A percentile compares a stretch with the other conserved stretches of the same genome.
Evolutionary conservation across 495 filamentous ascomycete species (phyloP).

Genomic region (Letharia columbiana): DNA sequence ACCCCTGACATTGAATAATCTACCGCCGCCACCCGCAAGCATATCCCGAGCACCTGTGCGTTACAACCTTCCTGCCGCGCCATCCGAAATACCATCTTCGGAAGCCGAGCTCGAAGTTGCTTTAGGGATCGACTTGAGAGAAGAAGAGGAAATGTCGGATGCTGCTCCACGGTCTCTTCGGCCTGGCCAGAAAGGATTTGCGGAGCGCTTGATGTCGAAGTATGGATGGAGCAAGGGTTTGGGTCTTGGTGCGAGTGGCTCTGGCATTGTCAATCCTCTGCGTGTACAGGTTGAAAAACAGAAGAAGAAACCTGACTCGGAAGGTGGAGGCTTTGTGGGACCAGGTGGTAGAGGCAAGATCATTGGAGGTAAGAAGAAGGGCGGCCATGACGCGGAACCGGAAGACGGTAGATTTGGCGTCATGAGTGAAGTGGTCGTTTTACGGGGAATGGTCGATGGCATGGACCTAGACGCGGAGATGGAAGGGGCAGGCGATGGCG

Average conservation of each 20-base stretch:
- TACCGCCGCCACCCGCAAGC: conserved; percentile 39
- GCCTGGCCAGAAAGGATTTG: conserved; percentile 77
- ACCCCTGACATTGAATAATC: conserved; percentile 23
- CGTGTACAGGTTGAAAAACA: conserved; percentile 75
- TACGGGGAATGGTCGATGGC: conserved; percentile 73
- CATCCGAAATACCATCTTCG: conserved; percentile 46
- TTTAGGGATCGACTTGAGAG: conserved; percentile 25
- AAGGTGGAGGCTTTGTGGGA: conserved; percentile 68
- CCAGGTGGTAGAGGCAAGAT: conserved; percentile 69
- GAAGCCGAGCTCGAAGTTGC: conserved; percentile 49
- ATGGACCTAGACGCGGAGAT: conserved; percentile 66
- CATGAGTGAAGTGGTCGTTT: conserved; percentile 70
- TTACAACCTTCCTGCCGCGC: conserved; percentile 58
- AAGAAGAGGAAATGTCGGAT: background rate
- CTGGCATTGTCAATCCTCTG: conserved; percentile 75
- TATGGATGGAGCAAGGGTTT: conserved; percentile 82
- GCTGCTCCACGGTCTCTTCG: conserved; percentile 53
- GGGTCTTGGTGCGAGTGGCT: conserved; percentile 70
- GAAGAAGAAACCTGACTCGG: conserved; percentile 66
- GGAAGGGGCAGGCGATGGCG: conserved; percentile 47
- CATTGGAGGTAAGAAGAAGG: conserved; percentile 54
- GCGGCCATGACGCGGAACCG: conserved; percentile 37
- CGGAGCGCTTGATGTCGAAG: conserved; percentile 76
- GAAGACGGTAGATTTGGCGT: conserved; percentile 58
- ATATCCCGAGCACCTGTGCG: conserved; percentile 85